Base-by-base conservation (phyloP, 2,329 filamentous ascomycete genomes). In the Pseudocercospora macadamiae region DNA sequence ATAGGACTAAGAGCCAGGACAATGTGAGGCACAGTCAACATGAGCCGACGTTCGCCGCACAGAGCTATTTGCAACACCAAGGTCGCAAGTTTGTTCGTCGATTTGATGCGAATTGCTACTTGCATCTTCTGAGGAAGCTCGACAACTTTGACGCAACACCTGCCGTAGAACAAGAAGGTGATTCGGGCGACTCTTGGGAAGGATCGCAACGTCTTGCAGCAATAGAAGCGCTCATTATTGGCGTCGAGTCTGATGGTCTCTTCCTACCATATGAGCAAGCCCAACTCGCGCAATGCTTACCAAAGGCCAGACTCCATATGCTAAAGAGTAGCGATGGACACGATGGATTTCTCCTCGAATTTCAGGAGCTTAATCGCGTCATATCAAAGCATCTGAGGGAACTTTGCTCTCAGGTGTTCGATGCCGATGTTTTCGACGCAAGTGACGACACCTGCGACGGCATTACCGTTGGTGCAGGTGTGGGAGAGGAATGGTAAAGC, bases 21-120 rank as follows among this genome's bases (percentile, higher is more conserved):
- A 47, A 23, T 16, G 12, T 9, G 23, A 23, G 6, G 19, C 12
- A 25, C 9, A 4, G 6, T 21, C 42, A 10, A 18, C n/a, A 10
- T 7, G 12, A 47, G 19, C 10, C 10, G 8, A 47, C 19, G 76
- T 99, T 97, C 77, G 97, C 93, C 0, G 93, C 93, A 0, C 95
- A 99, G 74, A 96, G 92, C 0, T 99, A 99, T 75, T 84, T 99
- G 34, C 89, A 93, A 16, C 97, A 99, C 76, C 95, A 99, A 76
- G 93, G 91, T 55, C 85, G 88, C 68, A 97, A 99, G 75, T 99
- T 99, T 68, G 93, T 97, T 67, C 92, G 90, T 75, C 89, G 93
- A 8, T 99, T 97, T 74, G 93, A 99, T 75, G 90, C 91, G 70
- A 97, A 97, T 75, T 97, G 93, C 78, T 99, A 99, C 78, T 97